Percentiles rank a stretch among this genome's conserved stretches.
phyloP scores from a whole-genome alignment of 2,329 filamentous ascomycete genomes.

The Elsinoe australis region DNA sequence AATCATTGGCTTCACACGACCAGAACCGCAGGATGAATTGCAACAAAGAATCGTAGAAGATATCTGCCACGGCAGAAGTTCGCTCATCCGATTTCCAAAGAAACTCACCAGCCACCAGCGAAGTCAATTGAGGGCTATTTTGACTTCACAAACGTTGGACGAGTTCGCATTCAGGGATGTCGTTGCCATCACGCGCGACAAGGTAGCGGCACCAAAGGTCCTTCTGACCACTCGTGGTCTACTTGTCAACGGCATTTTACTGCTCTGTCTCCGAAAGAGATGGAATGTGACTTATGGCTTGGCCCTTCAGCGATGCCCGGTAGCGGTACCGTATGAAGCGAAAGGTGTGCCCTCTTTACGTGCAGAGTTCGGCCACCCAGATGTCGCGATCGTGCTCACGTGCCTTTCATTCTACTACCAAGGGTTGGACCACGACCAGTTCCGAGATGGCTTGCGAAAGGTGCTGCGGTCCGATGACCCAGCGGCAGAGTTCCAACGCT shows the following conservation, averaged over 20 bases:
- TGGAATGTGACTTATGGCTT: constrained; percentile 58
- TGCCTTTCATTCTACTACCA: constrained; percentile 60
- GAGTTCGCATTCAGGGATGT: constrained; percentile 1
- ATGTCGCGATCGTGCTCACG: constrained; percentile 58
- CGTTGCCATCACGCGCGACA: neutral
- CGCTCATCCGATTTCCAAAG: neutral
- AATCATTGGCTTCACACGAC: constrained; percentile 48
- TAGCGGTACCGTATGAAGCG: constrained; percentile 60
- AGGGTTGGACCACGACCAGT: constrained; percentile 45
- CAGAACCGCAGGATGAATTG: constrained; percentile 31
- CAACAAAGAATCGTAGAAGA: constrained; percentile 27
- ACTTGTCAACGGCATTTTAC: constrained; percentile 52
- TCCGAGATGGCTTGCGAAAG: constrained; percentile 39
- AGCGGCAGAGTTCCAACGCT: constrained; percentile 42
- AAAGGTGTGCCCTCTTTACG: constrained; percentile 57
- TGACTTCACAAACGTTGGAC: neutral
- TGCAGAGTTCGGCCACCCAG: constrained; percentile 61
- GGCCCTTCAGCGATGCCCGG: constrained; percentile 43
- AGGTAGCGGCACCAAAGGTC: neutral
- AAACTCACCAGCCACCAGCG: neutral
- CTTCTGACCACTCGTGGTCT: constrained; percentile 57
- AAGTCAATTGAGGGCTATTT: constrained; percentile 18
- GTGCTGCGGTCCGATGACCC: constrained; percentile 49
- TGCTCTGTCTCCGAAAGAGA: constrained; percentile 53
- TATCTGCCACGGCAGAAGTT: constrained; percentile 28